Percentiles rank a stretch among this genome's conserved stretches.
phyloP scores from a whole-genome alignment of 2,329 filamentous ascomycete species.

The Fusarium vanettenii region DNA sequence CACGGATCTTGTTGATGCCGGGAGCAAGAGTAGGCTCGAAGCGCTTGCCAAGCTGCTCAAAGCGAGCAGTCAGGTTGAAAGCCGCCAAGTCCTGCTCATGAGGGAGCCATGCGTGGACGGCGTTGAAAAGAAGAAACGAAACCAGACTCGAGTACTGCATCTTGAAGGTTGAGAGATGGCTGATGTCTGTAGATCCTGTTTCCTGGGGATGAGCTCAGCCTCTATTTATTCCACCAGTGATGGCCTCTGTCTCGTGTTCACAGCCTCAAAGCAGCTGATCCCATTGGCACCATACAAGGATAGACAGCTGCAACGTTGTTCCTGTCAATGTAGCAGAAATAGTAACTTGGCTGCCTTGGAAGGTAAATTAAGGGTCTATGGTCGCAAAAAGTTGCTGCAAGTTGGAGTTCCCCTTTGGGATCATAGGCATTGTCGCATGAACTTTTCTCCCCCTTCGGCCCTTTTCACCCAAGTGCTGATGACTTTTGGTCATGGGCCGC shows the following conservation, averaged over 20 bases:
- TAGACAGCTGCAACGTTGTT: neutral
- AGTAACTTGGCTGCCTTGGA: neutral
- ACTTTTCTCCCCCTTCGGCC: neutral
- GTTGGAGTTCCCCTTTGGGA: neutral
- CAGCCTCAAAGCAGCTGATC: neutral
- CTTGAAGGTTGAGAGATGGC: neutral
- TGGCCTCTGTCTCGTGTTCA: neutral
- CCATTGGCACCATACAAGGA: neutral
- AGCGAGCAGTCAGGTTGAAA: constrained; percentile 30
- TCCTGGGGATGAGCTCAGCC: neutral
- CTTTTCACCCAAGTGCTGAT: neutral
- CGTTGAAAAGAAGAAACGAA: constrained; percentile 1
- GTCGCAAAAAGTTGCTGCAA: neutral
- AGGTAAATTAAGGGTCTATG: neutral
- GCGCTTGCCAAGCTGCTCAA: constrained; percentile 27
- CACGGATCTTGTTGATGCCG: constrained; percentile 28
- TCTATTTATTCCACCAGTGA: neutral
- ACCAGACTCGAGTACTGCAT: neutral
- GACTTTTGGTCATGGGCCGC: neutral
- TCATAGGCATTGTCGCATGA: neutral
- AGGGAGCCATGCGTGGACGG: constrained; percentile 28
- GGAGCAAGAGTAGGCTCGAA: constrained; percentile 14
- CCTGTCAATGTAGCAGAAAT: neutral
- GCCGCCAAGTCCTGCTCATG: constrained; percentile 26
- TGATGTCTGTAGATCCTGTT: neutral